Conservation (phyloP, 495 filamentous ascomycete species). For the Pseudoneurospora amorphoporcata region DNA sequence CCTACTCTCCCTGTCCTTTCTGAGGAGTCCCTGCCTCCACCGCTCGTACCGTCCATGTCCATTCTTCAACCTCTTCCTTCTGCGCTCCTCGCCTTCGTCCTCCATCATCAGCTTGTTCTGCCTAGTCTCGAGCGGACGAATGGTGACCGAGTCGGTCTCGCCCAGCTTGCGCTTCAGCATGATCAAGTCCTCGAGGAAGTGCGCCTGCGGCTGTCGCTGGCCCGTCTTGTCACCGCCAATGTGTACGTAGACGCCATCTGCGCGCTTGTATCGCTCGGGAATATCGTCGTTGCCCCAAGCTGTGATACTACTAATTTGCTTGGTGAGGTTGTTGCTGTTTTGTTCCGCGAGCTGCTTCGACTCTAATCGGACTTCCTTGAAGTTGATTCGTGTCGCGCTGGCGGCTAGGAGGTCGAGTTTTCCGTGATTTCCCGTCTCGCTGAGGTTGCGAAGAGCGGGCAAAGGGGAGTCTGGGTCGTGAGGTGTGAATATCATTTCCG, state of each 20-base stretch:
- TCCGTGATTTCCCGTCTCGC: slow-evolving; percentile 16
- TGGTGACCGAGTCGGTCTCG: slow-evolving; percentile 45
- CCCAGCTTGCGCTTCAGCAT: slow-evolving; percentile 41
- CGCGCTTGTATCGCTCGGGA: slow-evolving; percentile 20
- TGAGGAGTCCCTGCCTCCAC: slow-evolving; percentile 14
- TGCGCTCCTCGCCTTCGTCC: slow-evolving; percentile 21
- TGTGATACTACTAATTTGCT: not conserved
- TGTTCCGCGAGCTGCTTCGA: slow-evolving; percentile 5
- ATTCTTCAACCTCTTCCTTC: slow-evolving; percentile 14
- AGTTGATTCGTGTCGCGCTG: slow-evolving; percentile 39
- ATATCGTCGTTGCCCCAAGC: slow-evolving; percentile 12
- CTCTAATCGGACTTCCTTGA: slow-evolving; percentile 18
- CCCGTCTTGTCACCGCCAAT: slow-evolving; percentile 24
- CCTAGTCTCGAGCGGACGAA: slow-evolving; percentile 30
- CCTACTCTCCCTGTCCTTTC: slow-evolving; percentile 6
- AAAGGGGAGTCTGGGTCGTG: slow-evolving; percentile 32
- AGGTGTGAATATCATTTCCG: slow-evolving; percentile 60
- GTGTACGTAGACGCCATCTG: slow-evolving; percentile 25
- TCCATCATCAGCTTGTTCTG: slow-evolving; percentile 24
- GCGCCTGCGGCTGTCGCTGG: slow-evolving; percentile 30
- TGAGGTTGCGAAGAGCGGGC: slow-evolving; percentile 32
- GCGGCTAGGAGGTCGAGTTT: slow-evolving; percentile 52
- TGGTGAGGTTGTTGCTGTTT: slow-evolving; percentile 1
- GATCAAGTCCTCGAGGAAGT: slow-evolving; percentile 36
- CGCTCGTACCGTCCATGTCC: slow-evolving; percentile 17